phyloP scores from a whole-genome alignment of 208 protist species.

The Wallacemonas sp. region DNA sequence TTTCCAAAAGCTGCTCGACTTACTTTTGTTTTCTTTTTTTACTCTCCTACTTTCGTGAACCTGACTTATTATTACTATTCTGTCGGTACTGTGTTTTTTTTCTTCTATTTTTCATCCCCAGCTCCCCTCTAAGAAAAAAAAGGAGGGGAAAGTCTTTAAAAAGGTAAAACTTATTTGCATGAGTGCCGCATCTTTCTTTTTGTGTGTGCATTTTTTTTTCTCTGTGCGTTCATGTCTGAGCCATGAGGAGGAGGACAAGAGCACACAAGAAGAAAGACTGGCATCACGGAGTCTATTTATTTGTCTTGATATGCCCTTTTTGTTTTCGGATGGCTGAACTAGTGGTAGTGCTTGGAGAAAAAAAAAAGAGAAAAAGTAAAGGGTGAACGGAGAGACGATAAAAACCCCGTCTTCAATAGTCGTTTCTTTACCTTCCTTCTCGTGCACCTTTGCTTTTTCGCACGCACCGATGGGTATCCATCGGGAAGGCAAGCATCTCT shows the following conservation, averaged over 20 bases:
- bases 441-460: no score
- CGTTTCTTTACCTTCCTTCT: no score
- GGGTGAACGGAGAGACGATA: neutral
- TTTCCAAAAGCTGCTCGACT: neutral
- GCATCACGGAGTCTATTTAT: neutral
- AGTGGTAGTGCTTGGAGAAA: neutral
- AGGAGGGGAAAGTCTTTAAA: no score
- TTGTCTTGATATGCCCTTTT: constrained; percentile 16
- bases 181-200: no score
- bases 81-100: neutral
- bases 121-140: neutral
- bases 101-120: neutral
- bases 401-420: no score
- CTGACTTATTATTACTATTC: neutral
- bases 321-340: neutral
- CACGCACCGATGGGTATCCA: no score
- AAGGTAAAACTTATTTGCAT: constrained; percentile 3
- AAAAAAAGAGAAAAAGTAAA: neutral
- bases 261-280: neutral
- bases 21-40: constrained; percentile 21
- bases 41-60: neutral
- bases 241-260: no score
- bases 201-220: no score
- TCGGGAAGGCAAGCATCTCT: no score
- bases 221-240: no score